Evolutionary conservation across 257 asterid species (phyloP), one percentile per base, ranked within the genome.

Genomic region (Salvia miltiorrhiza): DNA sequence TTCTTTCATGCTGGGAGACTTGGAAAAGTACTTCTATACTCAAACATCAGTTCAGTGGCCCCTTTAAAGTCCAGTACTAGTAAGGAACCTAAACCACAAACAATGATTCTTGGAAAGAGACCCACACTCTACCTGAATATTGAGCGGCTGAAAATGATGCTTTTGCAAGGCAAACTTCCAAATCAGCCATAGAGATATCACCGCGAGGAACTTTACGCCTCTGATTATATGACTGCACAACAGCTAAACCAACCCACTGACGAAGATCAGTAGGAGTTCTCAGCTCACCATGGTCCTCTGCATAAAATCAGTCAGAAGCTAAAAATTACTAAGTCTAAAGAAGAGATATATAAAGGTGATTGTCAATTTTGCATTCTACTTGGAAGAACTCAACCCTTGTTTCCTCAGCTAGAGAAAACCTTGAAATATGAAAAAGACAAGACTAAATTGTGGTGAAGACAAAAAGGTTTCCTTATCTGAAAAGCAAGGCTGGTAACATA

Each of bases 181-280:
- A 79, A 78, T 88, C 90, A 74, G 83, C 79, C 59, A 85, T 78
- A 62, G 90, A 93, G 65, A 90, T 84, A 76, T 75, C 78, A 67
- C 97, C 78, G 5, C 96, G 95, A 28, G 95, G 96, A 70, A 82
- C 89, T 81, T 87, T 90, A 68, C 92, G 86, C 84, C 88, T 73
- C 64, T 87, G 84, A 78, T 85, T 90, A 75, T 90, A 90, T 32
- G 96, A 90, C 72, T 93, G 98, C 63, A 87, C 96, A 79, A 88
- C 88, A 75, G 96, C 96, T 75, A 90, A 86, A 77, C 87, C 95
- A 69, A 86, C 98, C 96, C 94, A 93, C 37, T 76, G 94, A 59
- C 75, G 87, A 77, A 73, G 76, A 74, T 71, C 76, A 72, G 48
- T 56, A 49, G 60, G 78, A 64, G 58, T 73, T 76, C 80, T 69